These are phyloP conservation scores for Geranium brycei DNA, from an alignment of 345 rosid species.

Conservation along the genomic window DNA sequence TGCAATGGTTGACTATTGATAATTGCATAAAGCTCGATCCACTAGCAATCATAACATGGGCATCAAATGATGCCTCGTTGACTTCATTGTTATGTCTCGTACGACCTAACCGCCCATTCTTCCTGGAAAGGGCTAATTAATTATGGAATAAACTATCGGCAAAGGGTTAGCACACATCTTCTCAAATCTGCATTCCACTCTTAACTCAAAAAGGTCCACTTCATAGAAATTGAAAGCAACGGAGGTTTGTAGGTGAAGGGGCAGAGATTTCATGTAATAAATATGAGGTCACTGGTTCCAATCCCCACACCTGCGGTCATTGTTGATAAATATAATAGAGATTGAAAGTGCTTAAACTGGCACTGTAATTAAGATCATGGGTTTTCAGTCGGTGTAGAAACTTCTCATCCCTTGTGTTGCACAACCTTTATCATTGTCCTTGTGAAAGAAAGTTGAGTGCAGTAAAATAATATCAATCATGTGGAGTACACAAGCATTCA, in stretches of 20 bases:
- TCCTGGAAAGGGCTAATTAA: background rate
- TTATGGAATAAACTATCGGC: background rate
- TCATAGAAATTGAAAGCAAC: too few species aligned
- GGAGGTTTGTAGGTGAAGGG: too few species aligned
- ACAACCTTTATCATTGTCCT: background rate
- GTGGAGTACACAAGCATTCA: background rate
- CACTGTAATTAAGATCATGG: background rate
- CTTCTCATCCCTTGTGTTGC: background rate
- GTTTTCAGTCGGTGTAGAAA: background rate
- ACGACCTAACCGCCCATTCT: background rate
- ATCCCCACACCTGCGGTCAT: too few species aligned
- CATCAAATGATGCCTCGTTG: background rate
- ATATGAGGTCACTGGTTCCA: too few species aligned
- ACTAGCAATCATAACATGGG: background rate
- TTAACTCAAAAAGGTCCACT: background rate
- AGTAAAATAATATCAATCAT: background rate
- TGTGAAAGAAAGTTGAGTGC: background rate
- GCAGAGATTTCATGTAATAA: too few species aligned
- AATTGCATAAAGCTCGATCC: background rate
- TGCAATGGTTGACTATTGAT: background rate
- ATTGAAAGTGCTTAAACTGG: background rate
- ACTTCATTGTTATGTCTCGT: background rate
- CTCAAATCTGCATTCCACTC: background rate
- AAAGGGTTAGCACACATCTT: background rate
- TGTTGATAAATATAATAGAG: background rate